Percentiles rank a stretch among this genome's conserved stretches.
phyloP scores from a whole-genome alignment of 169 alveolate species.

The Besnoitia besnoiti region DNA sequence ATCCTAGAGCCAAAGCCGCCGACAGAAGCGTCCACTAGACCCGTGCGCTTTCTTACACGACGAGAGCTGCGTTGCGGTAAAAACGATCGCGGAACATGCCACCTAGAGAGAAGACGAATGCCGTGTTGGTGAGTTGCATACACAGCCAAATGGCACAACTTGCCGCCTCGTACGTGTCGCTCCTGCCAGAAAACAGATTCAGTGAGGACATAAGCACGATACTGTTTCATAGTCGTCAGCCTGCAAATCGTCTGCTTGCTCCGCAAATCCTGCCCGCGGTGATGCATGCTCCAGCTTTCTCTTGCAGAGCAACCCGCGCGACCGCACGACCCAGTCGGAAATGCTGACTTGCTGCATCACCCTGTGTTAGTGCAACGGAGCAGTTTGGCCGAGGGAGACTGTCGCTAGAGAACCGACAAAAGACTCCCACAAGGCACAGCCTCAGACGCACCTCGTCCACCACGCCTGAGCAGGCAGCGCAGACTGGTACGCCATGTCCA shows the following conservation, averaged over 20 bases:
- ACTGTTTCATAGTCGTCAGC: not conserved
- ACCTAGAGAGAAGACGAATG: constrained; percentile 84
- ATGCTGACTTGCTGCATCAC: no score
- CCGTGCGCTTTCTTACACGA: constrained; percentile 72
- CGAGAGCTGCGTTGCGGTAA: constrained; percentile 78
- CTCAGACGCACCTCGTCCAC: constrained; percentile 81
- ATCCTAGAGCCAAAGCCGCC: not conserved
- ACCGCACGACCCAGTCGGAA: no score
- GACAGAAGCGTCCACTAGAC: not conserved
- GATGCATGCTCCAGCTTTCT: no score
- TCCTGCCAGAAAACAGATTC: constrained; percentile 65
- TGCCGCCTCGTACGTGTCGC: constrained; percentile 89
- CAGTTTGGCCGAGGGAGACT: no score
- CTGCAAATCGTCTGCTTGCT: not conserved
- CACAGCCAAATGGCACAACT: constrained; percentile 84
- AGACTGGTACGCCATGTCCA: constrained; percentile 74
- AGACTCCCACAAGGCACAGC: no score
- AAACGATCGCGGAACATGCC: constrained; percentile 83
- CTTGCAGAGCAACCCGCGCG: no score
- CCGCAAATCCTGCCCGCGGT: no score
- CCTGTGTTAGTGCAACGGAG: no score
- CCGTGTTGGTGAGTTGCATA: constrained; percentile 86
- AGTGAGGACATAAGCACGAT: not conserved
- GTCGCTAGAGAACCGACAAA: no score
- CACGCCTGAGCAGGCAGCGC: constrained; percentile 82